phyloP scores from a whole-genome alignment of 768 basidiomycete species.

The Rhizopogon vulgaris region DNA sequence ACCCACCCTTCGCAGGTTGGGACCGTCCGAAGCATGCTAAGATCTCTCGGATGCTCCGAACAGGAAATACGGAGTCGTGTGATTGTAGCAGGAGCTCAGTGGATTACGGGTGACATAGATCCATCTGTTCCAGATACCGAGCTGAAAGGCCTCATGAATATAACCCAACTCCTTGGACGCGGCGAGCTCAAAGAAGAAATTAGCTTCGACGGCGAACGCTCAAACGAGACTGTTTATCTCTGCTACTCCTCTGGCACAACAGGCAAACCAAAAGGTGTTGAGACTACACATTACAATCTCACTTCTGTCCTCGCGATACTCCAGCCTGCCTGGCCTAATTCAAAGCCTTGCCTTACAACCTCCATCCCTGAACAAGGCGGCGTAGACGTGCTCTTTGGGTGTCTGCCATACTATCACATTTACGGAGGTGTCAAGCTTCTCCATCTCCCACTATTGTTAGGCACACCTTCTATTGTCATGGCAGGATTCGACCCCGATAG shows the following conservation, averaged over 20 bases:
- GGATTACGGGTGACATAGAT: conserved; percentile 27
- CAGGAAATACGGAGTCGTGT: conserved; percentile 47
- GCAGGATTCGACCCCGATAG: conserved; percentile 63
- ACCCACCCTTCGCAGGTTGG: conserved; percentile 55
- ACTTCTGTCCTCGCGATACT: conserved; percentile 52
- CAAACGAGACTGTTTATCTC: conserved; percentile 56
- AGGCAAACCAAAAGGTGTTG: conserved; percentile 69
- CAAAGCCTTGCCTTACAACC: conserved; percentile 24
- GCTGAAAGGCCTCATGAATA: conserved; percentile 27
- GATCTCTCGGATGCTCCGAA: conserved; percentile 38
- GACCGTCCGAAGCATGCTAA: conserved; percentile 53
- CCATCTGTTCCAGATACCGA: conserved; percentile 19
- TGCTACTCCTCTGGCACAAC: conserved; percentile 71
- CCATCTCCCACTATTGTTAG: conserved; percentile 46
- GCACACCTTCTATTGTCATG: conserved; percentile 51
- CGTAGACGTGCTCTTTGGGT: conserved; percentile 49
- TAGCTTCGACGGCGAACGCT: conserved; percentile 42
- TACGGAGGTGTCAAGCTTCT: conserved; percentile 59
- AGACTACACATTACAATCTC: conserved; percentile 68
- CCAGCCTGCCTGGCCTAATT: conserved; percentile 34
- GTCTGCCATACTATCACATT: conserved; percentile 58
- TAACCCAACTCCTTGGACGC: conserved; percentile 36
- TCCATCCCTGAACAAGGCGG: conserved; percentile 1
- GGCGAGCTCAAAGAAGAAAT: conserved; percentile 49
- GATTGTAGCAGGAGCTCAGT: conserved; percentile 47